These are phyloP conservation scores for Corchorus capsularis DNA, from an alignment of 345 rosid species.

Conservation along the genomic window DNA sequence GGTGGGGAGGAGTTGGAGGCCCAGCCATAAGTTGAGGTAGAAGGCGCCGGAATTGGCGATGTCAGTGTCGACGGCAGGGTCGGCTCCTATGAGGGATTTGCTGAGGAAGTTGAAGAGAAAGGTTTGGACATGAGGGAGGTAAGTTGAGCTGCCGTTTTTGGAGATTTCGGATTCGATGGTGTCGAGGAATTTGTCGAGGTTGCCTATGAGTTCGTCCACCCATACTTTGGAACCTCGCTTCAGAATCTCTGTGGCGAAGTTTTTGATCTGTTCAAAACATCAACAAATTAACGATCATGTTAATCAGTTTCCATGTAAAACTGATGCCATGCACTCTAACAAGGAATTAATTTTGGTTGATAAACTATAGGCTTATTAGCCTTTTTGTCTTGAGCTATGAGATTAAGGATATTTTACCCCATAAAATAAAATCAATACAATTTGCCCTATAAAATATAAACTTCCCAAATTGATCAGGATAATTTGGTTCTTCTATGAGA, in stretches of 20 bases:
- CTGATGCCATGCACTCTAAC: too few relatives aligned
- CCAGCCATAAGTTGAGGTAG: conserved; percentile 65
- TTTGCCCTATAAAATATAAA: too few relatives aligned
- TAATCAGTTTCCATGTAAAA: too few relatives aligned
- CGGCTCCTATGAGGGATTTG: conserved; percentile 61
- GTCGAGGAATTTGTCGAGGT: conserved; percentile 59
- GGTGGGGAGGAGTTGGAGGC: conserved; percentile 65
- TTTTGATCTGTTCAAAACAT: conserved; percentile 47
- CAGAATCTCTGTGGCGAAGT: conserved; percentile 50
- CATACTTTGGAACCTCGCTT: conserved; percentile 75
- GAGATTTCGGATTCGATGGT: conserved; percentile 50
- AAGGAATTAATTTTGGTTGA: too few relatives aligned
- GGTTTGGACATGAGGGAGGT: conserved; percentile 49
- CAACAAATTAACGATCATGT: too few relatives aligned
- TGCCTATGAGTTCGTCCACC: conserved; percentile 44
- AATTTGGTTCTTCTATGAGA: too few relatives aligned
- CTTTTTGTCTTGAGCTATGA: too few relatives aligned
- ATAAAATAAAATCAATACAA: too few relatives aligned
- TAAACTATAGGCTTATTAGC: too few relatives aligned
- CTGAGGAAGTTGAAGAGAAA: conserved; percentile 62
- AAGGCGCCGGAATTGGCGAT: conserved; percentile 50
- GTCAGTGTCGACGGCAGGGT: conserved; percentile 49
- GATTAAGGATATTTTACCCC: too few relatives aligned
- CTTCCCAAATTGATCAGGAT: too few relatives aligned
- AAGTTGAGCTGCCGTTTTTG: conserved; percentile 40